phyloP scores from a whole-genome alignment of 768 basidiomycete species.

The Pleurotus ostreatus region DNA sequence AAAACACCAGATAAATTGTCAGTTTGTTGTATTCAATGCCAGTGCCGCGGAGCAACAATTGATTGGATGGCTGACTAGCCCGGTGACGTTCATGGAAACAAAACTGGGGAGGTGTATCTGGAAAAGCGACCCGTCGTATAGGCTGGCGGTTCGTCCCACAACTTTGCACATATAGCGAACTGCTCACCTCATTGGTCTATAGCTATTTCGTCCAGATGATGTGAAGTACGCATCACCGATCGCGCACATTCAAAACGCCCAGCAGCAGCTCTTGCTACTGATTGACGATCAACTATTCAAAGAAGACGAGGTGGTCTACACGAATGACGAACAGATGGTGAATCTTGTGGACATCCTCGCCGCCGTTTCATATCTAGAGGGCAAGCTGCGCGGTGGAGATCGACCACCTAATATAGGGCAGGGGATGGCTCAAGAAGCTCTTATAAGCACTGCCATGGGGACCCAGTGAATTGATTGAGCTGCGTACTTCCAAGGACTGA shows the following conservation, averaged over 20 bases:
- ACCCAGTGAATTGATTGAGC: not conserved
- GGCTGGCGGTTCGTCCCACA: not conserved
- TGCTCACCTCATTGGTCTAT: not conserved
- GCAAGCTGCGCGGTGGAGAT: slow-evolving; percentile 1
- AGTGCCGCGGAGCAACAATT: not conserved
- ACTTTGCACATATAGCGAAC: not conserved
- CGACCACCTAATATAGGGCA: not conserved
- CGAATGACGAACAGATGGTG: not conserved
- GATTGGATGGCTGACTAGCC: not conserved
- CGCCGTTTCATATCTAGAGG: slow-evolving; percentile 1
- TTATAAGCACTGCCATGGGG: not conserved
- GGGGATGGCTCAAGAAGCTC: not conserved
- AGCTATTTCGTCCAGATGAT: slow-evolving; percentile 4
- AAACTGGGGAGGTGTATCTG: not conserved
- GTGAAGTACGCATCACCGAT: not conserved
- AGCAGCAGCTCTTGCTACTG: not conserved
- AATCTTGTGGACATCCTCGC: not conserved
- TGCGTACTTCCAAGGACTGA: too few relatives aligned
- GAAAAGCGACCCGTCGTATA: slow-evolving; percentile 3
- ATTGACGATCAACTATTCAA: not conserved
- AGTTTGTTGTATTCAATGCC: not conserved
- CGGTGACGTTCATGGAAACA: slow-evolving; percentile 4
- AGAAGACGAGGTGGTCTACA: not conserved
- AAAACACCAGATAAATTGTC: slow-evolving; percentile 4
- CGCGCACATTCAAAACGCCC: not conserved